Evolutionary conservation across 2,329 filamentous ascomycete species (phyloP).

Genomic region (Arthroderma uncinatum): DNA sequence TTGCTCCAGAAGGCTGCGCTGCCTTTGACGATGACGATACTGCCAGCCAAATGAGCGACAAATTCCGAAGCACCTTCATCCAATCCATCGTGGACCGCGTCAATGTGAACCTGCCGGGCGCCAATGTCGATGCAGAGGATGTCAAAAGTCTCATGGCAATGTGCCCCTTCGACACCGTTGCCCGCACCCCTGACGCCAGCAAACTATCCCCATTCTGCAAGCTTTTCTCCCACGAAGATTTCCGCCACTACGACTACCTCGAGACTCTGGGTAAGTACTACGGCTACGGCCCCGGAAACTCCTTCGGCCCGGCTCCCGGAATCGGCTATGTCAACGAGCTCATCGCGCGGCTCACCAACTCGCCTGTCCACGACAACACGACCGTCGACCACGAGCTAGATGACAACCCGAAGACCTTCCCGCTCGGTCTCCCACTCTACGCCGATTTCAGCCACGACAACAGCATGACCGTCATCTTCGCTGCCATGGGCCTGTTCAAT

Average conservation of each 20-base stretch:
- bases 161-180: slow-evolving; percentile 76
- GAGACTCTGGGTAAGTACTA: slow-evolving; percentile 76
- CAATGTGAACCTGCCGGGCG: slow-evolving; percentile 56
- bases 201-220: slow-evolving; percentile 59
- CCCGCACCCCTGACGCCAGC: slow-evolving; percentile 39
- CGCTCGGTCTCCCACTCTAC: slow-evolving; percentile 57
- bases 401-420: slow-evolving; percentile 56
- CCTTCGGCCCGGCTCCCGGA: slow-evolving; percentile 71
- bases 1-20: slow-evolving; percentile 62
- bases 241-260: slow-evolving; percentile 70
- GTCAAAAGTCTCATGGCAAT: slow-evolving; percentile 73
- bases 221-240: slow-evolving; percentile 63
- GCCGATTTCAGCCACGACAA: slow-evolving; percentile 93
- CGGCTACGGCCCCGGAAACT: slow-evolving; percentile 63
- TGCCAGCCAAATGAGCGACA: not conserved
- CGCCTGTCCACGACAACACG: slow-evolving; percentile 60
- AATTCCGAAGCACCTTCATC: slow-evolving; percentile 54
- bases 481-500: slow-evolving; percentile 69
- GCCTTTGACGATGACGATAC: slow-evolving; percentile 52
- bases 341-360: slow-evolving; percentile 62
- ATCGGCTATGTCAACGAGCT: slow-evolving; percentile 84
- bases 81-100: slow-evolving; percentile 57
- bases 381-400: slow-evolving; percentile 70
- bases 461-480: slow-evolving; percentile 65
- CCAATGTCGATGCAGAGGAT: slow-evolving; percentile 51